phyloP scores from a whole-genome alignment of 208 protist species.

The Trypanosoma melophagium region DNA sequence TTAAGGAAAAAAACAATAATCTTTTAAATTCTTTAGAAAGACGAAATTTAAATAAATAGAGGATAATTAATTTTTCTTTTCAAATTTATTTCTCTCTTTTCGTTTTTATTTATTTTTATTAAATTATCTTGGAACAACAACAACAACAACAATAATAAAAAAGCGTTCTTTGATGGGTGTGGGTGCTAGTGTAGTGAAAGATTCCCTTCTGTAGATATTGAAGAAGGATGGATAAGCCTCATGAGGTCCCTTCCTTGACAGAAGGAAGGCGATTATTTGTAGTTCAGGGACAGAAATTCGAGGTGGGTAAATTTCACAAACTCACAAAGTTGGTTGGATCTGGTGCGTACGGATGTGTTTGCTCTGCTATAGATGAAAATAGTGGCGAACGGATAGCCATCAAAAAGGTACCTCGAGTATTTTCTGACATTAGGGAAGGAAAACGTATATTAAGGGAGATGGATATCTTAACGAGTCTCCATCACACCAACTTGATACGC shows the following conservation, averaged over 20 bases:
- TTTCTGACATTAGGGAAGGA: slow-evolving; percentile 94
- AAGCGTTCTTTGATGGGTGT: slow-evolving; percentile 15
- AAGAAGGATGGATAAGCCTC: slow-evolving; percentile 43
- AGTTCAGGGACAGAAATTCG: slow-evolving; percentile 83
- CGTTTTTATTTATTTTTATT: slow-evolving; percentile 12
- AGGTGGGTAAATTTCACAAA: slow-evolving; percentile 72
- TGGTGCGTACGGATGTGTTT: slow-evolving; percentile 88
- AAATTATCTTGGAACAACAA: slow-evolving; percentile 5
- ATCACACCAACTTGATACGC: slow-evolving; percentile 92
- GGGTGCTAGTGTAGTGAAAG: slow-evolving; percentile 2
- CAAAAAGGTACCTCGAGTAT: slow-evolving; percentile 96
- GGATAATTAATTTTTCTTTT: background rate
- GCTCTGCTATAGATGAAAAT: slow-evolving; percentile 61
- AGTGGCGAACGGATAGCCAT: slow-evolving; percentile 92
- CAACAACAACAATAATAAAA: no score
- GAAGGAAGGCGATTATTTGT: slow-evolving; percentile 74
- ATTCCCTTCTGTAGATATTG: slow-evolving; percentile 12
- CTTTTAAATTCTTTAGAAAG: background rate
- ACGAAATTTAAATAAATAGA: background rate
- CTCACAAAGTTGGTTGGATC: slow-evolving; percentile 82
- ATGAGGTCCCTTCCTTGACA: slow-evolving; percentile 37
- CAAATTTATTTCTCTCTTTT: background rate
- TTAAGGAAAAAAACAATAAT: background rate
- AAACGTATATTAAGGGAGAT: slow-evolving; percentile 98
- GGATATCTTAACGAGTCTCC: slow-evolving; percentile 92